Conservation (phyloP, 2,329 filamentous ascomycete genomes). For the Paecilomyces formosus region DNA sequence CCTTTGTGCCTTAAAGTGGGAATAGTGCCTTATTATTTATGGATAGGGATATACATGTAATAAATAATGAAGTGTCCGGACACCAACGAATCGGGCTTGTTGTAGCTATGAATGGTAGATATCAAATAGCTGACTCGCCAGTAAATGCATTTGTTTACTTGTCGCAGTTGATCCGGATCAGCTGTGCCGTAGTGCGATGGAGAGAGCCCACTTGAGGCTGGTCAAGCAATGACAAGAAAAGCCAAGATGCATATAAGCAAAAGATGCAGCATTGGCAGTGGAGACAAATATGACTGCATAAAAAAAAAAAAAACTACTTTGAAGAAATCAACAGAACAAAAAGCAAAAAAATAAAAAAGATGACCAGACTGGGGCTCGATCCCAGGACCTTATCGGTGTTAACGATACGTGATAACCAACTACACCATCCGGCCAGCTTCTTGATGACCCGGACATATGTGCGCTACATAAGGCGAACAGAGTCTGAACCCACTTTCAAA, state of each 20-base stretch:
- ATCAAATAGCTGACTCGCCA: too few species aligned
- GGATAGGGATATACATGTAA: neutral
- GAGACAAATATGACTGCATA: neutral
- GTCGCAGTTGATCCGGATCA: too few species aligned
- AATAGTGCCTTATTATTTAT: neutral
- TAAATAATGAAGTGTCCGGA: too few species aligned
- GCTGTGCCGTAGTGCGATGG: too few species aligned
- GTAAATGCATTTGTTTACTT: too few species aligned
- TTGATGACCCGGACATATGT: too few species aligned
- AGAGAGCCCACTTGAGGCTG: too few species aligned
- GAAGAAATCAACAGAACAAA: neutral
- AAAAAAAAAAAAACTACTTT: too few species aligned
- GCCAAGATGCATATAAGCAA: neutral
- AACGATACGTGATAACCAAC: conserved; percentile 31
- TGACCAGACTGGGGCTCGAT: conserved; percentile 4
- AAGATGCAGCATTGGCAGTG: neutral
- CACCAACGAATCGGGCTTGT: too few species aligned
- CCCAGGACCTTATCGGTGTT: conserved; percentile 14
- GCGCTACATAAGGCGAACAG: too few species aligned
- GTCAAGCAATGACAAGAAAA: neutral
- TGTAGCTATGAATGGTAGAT: too few species aligned
- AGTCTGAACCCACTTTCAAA: too few species aligned
- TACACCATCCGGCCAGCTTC: conserved; percentile 17
- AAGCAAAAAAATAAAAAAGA: neutral
- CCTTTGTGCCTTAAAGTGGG: neutral